phyloP scores from a whole-genome alignment of 1,284 basidiomycete genomes.

The Irpex sp. region DNA sequence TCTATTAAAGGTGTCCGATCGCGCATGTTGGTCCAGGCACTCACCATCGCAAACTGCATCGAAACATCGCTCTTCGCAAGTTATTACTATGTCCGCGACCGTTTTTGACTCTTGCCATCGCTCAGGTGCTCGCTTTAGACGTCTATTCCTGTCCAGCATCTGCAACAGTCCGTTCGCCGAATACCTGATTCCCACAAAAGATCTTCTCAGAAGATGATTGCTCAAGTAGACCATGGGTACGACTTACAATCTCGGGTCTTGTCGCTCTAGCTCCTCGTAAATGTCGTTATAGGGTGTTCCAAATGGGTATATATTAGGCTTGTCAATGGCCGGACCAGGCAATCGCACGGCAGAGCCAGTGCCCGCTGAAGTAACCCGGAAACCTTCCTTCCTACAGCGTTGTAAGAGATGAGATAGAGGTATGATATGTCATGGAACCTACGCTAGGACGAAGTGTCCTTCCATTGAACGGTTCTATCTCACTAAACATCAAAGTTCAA shows the following conservation, averaged over 20 bases:
- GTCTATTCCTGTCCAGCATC: slow-evolving; percentile 96
- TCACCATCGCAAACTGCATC: slow-evolving; percentile 97
- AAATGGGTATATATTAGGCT: slow-evolving; percentile 96
- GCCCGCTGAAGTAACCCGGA: slow-evolving; percentile 90
- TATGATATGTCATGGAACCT: slow-evolving; percentile 26
- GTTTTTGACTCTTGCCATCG: slow-evolving; percentile 92
- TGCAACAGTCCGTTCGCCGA: slow-evolving; percentile 94
- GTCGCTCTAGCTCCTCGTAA: slow-evolving; percentile 86
- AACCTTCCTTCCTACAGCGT: slow-evolving; percentile 72
- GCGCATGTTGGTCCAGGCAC: slow-evolving; percentile 23
- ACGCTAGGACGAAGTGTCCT: slow-evolving; percentile 90
- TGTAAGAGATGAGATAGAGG: neutral
- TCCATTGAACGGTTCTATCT: slow-evolving; percentile 97
- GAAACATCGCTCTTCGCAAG: slow-evolving; percentile 98
- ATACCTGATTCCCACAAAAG: slow-evolving; percentile 53
- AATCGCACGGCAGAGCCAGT: slow-evolving; percentile 97
- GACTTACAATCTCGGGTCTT: slow-evolving; percentile 83
- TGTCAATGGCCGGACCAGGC: slow-evolving; percentile 95
- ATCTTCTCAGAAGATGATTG: neutral
- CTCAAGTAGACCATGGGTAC: neutral
- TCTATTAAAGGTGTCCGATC: neutral
- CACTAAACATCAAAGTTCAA: slow-evolving; percentile 1
- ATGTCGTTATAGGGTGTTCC: slow-evolving; percentile 99
- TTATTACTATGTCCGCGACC: slow-evolving; percentile 94
- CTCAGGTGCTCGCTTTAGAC: slow-evolving; percentile 91